Conservation (phyloP, 331 rosid species). For the Ulmus americana region DNA sequence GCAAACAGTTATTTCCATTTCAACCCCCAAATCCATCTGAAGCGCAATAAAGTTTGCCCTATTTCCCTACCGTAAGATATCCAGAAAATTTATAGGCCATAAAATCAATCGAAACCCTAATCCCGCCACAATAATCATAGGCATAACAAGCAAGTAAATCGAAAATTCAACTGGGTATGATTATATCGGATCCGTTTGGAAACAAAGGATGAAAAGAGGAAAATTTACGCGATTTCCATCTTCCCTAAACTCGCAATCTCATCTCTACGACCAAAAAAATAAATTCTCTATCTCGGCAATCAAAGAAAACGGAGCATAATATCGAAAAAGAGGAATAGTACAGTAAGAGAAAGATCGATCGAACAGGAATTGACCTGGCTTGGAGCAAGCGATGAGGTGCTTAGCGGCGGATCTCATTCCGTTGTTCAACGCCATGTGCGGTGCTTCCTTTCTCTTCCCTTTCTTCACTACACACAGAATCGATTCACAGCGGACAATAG, state of each 20-base stretch:
- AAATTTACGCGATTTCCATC: no score
- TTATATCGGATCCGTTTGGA: no score
- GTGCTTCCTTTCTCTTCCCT: background rate
- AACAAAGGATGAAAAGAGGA: no score
- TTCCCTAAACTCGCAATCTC: background rate
- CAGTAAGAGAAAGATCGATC: background rate
- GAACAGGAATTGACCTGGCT: slow-evolving; percentile 2
- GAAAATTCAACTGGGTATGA: background rate
- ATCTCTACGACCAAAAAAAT: background rate
- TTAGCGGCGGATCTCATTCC: slow-evolving; percentile 19
- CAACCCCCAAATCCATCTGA: background rate
- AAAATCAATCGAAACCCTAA: slow-evolving; percentile 1
- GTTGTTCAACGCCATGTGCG: slow-evolving; percentile 19
- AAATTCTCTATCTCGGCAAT: no score
- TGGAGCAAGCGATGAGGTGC: slow-evolving; percentile 6
- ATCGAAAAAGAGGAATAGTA: background rate
- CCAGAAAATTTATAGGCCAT: background rate
- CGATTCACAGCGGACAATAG: background rate
- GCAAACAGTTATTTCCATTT: background rate
- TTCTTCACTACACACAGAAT: background rate
- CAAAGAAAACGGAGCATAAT: background rate
- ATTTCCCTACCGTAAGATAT: background rate
- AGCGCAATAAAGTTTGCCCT: background rate
- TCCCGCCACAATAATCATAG: background rate
- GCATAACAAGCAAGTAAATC: background rate